Evolutionary conservation across 2,329 filamentous ascomycete genomes (phyloP).

Genomic region (Aspergillus vadensis): DNA sequence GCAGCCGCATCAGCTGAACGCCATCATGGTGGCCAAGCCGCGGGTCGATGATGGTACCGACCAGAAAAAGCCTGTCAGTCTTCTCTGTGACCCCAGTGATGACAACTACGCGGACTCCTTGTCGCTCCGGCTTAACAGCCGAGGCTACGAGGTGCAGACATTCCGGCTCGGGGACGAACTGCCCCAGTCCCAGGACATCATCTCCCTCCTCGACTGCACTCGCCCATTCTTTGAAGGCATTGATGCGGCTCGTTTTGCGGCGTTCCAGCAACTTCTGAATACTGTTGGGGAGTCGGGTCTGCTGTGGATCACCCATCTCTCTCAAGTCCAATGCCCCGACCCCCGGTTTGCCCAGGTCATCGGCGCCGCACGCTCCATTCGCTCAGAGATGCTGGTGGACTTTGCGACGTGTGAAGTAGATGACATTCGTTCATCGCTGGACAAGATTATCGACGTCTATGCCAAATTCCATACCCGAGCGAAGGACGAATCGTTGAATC

Average conservation of each 20-base stretch:
- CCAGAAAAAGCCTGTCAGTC: neutral
- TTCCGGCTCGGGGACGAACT: neutral
- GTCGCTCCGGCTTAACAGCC: neutral
- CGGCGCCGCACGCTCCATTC: slow-evolving; percentile 32
- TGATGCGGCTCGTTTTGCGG: slow-evolving; percentile 1
- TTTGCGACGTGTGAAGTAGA: slow-evolving; percentile 31
- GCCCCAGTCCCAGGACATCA: slow-evolving; percentile 2
- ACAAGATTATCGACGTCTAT: slow-evolving; percentile 18
- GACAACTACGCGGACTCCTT: neutral
- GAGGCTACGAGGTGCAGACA: slow-evolving; percentile 5
- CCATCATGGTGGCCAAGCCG: neutral
- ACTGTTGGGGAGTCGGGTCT: slow-evolving; percentile 13
- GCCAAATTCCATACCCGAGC: slow-evolving; percentile 17
- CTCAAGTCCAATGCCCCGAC: slow-evolving; percentile 28
- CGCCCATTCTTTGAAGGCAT: slow-evolving; percentile 17
- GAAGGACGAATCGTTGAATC: neutral
- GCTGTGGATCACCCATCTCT: slow-evolving; percentile 33
- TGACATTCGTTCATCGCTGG: slow-evolving; percentile 1
- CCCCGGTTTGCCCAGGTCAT: slow-evolving; percentile 31
- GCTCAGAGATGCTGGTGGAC: slow-evolving; percentile 29
- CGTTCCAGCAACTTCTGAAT: neutral
- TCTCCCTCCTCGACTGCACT: slow-evolving; percentile 18
- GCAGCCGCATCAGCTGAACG: neutral
- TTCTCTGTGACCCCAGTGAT: neutral
- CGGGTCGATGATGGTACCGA: neutral